Evolutionary conservation across 106 monocot species (phyloP), one percentile per base, ranked within the genome.

Genomic region (Apostasia shenzhenica): DNA sequence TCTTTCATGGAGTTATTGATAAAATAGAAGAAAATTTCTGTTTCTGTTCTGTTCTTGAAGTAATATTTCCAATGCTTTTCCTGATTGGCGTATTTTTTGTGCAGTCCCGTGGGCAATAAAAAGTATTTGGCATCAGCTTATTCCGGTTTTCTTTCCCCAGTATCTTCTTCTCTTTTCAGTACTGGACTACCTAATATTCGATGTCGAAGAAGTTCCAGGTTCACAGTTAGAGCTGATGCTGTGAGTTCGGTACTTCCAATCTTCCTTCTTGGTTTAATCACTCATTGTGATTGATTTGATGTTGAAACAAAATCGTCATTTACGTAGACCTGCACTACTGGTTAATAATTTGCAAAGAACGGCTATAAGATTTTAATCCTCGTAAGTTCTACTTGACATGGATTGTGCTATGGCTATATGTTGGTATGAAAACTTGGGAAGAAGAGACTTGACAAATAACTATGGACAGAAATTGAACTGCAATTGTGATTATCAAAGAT

Each of bases 201-300:
- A 12, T 76, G 44, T 26, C 48, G 52, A 46, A 85, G 80, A 74
- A 72, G 77, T 56, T 75, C 83, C 67, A 55, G 80, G 46, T 59
- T 95, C 76, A 71, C 89, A 70, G 91, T 95, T 45, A 81, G 91
- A 84, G 95, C 95, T 82, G 79, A 82, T 57, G 59, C 64, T 53
- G 95, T 91, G 73, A 89, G 88, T 81, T 67, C 14, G 14, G 12
- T 62, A 54, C 14, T 9, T 63, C 26, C 26, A 2, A 48, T 73
- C 12, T 39, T 38, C 8, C 45, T 48, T 13, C 26, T 26, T 0
- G 26, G 26, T 26, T 26, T 26, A 26, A 26, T 26, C 26, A 26
- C 26, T 0, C 26, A 26, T 26, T 57, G 41, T 62, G 11, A 62
- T 45, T 62, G 2, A 62, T 62, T n/a, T 0, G 4, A 11, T 45